Conservation (phyloP, 2,329 filamentous ascomycete genomes). For the Penicillium sp. region DNA sequence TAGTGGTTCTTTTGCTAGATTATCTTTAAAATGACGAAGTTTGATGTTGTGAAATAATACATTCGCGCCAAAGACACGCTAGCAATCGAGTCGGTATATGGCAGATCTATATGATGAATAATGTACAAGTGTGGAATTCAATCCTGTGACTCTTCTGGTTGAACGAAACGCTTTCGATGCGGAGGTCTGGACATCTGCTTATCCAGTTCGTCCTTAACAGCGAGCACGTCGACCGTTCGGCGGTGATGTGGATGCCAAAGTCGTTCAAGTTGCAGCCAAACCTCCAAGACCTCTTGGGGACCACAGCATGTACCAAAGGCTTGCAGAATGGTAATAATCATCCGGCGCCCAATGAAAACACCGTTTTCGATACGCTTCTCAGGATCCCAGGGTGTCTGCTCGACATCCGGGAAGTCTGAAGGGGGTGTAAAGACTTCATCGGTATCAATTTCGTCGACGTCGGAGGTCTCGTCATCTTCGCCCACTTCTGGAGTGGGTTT, state of each 20-base stretch:
- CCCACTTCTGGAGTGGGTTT: background rate
- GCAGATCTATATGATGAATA: conserved; percentile 21
- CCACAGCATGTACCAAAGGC: conserved; percentile 43
- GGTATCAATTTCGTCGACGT: conserved; percentile 6
- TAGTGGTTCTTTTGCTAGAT: no score
- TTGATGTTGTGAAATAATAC: background rate
- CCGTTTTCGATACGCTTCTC: conserved; percentile 40
- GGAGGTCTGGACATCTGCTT: conserved; percentile 32
- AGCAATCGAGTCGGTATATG: conserved; percentile 19
- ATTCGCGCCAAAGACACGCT: conserved; percentile 14
- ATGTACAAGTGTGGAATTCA: conserved; percentile 28
- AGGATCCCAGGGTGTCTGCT: conserved; percentile 16
- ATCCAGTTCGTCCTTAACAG: conserved; percentile 40
- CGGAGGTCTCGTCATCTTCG: conserved; percentile 8
- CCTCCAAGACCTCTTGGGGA: conserved; percentile 37
- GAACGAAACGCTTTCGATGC: conserved; percentile 7
- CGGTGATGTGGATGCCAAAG: conserved; percentile 42
- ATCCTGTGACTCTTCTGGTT: conserved; percentile 2
- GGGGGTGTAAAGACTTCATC: conserved; percentile 9
- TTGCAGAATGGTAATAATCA: conserved; percentile 41
- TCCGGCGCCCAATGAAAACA: conserved; percentile 43
- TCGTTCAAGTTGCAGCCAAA: conserved; percentile 42
- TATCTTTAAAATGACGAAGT: background rate
- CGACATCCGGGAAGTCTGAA: background rate
- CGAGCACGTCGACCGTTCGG: conserved; percentile 37